Conservation (phyloP, 371 early-diverging fungal species). For the Syncephalis fuscata region DNA sequence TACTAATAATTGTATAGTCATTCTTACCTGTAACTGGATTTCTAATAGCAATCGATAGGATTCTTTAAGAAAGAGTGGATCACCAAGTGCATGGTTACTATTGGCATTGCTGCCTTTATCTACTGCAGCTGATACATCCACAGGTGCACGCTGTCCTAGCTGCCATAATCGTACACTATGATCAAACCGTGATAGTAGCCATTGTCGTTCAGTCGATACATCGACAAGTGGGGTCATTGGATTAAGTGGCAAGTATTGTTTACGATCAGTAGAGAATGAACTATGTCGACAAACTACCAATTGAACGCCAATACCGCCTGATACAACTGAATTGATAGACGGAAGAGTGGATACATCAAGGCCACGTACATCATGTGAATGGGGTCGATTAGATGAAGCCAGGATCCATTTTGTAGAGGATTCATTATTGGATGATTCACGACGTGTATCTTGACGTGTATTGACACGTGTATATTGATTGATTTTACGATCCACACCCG, state of each 20-base stretch:
- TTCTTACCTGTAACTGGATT: not conserved
- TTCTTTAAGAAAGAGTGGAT: not conserved
- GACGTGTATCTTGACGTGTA: constrained; percentile 7
- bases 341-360: constrained; percentile 48
- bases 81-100: not conserved
- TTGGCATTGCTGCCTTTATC: not conserved
- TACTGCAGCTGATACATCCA: no score
- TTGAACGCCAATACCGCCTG: constrained; percentile 62
- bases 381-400: constrained; percentile 63
- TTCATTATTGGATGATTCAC: constrained; percentile 15
- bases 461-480: constrained; percentile 41
- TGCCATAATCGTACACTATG: constrained; percentile 61
- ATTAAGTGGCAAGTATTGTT: constrained; percentile 54
- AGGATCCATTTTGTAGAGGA: constrained; percentile 43
- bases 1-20: no score
- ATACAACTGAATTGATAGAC: constrained; percentile 45
- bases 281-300: constrained; percentile 45
- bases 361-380: constrained; percentile 84
- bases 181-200: constrained; percentile 35
- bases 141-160: constrained; percentile 33
- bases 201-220: constrained; percentile 33
- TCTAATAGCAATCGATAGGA: not conserved
- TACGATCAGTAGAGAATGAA: constrained; percentile 45
- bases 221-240: constrained; percentile 59
- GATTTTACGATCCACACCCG: constrained; percentile 84